phyloP scores from a whole-genome alignment of 176 grass and related monocot species.

The Triticum aestivum region IWGSC_CS_RefSeq_v2.1 NC_057807.1:322383140-322383639 shows the following conservation, averaged over 20 bases:
- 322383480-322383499: background rate
- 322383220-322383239: background rate
- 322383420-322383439: background rate
- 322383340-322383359: background rate
- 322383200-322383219: background rate
- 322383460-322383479: background rate
- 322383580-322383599: background rate
- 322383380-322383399: background rate
- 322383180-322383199: background rate
- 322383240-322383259: background rate
- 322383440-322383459: background rate
- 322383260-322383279: background rate
- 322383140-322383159: background rate
- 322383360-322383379: background rate
- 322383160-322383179: background rate
- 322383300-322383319: background rate
- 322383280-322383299: background rate
- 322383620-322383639: background rate
- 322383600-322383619: slow-evolving; percentile 13
- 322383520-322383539: background rate
- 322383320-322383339: background rate
- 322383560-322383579: background rate
- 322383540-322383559: background rate
- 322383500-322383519: background rate
- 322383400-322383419: background rate